These are phyloP conservation scores for Mikania micrantha DNA, from an alignment of 129 eudicot species.

Conservation along the genomic window DNA sequence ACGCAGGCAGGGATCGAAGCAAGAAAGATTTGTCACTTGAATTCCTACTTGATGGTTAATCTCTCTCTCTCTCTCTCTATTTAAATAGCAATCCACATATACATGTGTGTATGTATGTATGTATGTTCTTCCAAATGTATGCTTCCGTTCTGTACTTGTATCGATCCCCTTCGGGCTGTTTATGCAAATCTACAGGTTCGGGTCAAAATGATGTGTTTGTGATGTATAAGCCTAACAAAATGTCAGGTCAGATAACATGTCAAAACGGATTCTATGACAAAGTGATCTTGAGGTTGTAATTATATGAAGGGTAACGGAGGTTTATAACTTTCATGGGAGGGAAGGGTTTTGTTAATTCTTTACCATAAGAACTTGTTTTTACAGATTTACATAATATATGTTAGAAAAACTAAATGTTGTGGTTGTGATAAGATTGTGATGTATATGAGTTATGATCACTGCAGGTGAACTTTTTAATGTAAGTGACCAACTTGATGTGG, in stretches of 20 bases:
- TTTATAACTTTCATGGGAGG: not conserved
- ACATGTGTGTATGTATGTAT: not conserved
- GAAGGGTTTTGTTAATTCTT: not conserved
- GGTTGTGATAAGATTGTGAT: no score
- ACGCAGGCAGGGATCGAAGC: conserved; percentile 51
- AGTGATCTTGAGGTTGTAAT: not conserved
- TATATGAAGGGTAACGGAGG: not conserved
- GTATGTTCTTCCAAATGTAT: conserved; percentile 11
- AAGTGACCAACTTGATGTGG: no score
- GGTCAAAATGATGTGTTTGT: no score
- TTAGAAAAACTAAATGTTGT: not conserved
- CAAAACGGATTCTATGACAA: not conserved
- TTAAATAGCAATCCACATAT: conserved; percentile 15
- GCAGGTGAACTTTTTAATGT: no score
- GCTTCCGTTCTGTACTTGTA: conserved; percentile 19
- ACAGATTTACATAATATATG: not conserved
- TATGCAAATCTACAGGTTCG: not conserved
- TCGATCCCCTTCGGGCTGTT: not conserved
- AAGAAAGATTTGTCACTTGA: conserved; percentile 65
- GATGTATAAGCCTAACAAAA: not conserved
- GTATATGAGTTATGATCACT: no score
- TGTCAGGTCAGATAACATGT: not conserved
- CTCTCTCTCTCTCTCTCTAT: conserved; percentile 20
- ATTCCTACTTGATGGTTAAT: conserved; percentile 43
- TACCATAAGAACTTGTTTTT: not conserved